These are phyloP conservation scores for Talaromyces sp. DNA, from an alignment of 2,329 filamentous ascomycete species.

Conservation along the genomic window DNA sequence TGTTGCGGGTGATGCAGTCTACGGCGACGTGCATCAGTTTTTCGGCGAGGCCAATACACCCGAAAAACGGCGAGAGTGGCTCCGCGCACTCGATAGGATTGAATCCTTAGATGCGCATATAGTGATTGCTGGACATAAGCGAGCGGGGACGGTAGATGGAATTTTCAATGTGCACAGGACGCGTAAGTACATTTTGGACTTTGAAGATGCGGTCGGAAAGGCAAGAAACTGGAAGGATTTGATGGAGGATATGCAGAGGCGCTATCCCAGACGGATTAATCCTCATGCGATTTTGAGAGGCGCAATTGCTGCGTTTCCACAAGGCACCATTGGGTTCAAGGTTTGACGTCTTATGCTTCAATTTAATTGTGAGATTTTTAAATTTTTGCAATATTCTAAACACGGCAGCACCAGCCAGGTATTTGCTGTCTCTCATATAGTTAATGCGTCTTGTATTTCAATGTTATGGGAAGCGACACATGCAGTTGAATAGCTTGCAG, in stretches of 20 bases:
- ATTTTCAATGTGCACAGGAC: not conserved
- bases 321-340: no score
- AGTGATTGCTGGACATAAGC: constrained; percentile 22
- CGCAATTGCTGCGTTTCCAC: not conserved
- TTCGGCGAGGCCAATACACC: constrained; percentile 39
- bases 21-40: constrained; percentile 41
- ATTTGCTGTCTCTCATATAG: no score
- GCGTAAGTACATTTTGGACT: constrained; percentile 4
- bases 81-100: constrained; percentile 35
- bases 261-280: constrained; percentile 1
- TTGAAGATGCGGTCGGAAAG: not conserved
- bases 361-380: no score
- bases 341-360: no score
- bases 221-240: not conserved
- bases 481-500: no score
- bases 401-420: no score
- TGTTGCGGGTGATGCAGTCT: constrained; percentile 44
- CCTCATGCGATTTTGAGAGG: not conserved
- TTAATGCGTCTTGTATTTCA: no score
- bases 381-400: no score
- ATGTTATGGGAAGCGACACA: no score
- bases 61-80: constrained; percentile 36
- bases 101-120: constrained; percentile 32
- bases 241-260: not conserved
- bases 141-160: not conserved